phyloP scores from a whole-genome alignment of 208 protist genomes.

The Wallacemonas sp. region DNA sequence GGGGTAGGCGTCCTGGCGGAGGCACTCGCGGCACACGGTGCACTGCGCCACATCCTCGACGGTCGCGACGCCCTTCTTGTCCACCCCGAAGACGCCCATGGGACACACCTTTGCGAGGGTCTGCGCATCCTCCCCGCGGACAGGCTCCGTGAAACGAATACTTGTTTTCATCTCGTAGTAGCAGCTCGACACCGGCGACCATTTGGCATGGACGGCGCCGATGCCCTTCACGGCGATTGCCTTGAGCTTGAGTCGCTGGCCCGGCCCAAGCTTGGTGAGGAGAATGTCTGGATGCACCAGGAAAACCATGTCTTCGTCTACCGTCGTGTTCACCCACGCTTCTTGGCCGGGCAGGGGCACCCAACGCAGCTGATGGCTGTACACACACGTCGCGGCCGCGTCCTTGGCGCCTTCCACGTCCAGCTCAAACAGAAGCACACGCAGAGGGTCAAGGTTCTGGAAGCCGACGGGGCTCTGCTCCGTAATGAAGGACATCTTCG shows the following conservation, averaged over 20 bases:
- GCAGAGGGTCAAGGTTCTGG: conserved; percentile 61
- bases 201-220: conserved; percentile 98
- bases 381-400: conserved; percentile 76
- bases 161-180: conserved; percentile 96
- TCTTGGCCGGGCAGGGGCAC: conserved; percentile 88
- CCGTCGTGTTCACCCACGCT: conserved; percentile 18
- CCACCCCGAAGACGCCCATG: conserved; percentile 94
- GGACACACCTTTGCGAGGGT: conserved; percentile 89
- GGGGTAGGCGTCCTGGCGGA: conserved; percentile 78
- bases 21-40: conserved; percentile 97
- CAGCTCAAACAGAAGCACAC: conserved; percentile 85
- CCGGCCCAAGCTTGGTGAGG: conserved; percentile 96
- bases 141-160: conserved; percentile 75
- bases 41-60: conserved; percentile 91
- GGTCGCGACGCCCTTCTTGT: conserved; percentile 34
- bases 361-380: conserved; percentile 92
- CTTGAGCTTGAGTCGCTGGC: conserved; percentile 93
- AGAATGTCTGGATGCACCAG: conserved; percentile 97
- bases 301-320: conserved; percentile 67
- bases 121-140: conserved; percentile 78
- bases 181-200: conserved; percentile 96
- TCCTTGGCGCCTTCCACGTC: conserved; percentile 63
- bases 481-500: conserved; percentile 84
- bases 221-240: conserved; percentile 95
- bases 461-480: conserved; percentile 50